phyloP scores from a whole-genome alignment of 2,329 filamentous ascomycete genomes.

The Penicillium janthinellum region DNA sequence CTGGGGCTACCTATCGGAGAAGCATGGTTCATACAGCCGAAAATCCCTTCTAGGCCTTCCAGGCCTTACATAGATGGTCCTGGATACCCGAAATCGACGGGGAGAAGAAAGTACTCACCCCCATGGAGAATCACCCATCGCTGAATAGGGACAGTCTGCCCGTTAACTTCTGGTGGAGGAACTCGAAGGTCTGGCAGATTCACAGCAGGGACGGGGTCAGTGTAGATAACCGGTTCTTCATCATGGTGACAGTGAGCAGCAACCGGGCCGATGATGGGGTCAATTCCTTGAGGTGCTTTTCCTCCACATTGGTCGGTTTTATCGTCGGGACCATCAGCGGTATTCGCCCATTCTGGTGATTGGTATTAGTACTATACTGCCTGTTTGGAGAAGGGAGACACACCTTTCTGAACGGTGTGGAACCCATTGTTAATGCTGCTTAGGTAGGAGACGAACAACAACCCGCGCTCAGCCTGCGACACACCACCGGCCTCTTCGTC shows the following conservation, averaged over 20 bases:
- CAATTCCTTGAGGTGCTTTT: not conserved
- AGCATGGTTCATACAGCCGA: not conserved
- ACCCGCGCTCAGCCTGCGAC: not conserved
- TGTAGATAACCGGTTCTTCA: not conserved
- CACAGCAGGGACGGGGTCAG: not conserved
- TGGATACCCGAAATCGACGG: not conserved
- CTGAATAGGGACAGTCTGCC: not conserved
- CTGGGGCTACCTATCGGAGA: not conserved
- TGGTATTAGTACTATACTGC: not conserved
- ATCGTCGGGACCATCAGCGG: not conserved
- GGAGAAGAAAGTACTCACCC: not conserved
- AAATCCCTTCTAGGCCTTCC: not conserved
- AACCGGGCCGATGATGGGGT: not conserved
- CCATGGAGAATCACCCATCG: not conserved
- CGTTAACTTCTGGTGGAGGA: not conserved
- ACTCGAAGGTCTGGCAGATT: not conserved
- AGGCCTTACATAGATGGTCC: not conserved
- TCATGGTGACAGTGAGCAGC: not conserved
- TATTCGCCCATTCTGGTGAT: not conserved
- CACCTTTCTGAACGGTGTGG: not conserved
- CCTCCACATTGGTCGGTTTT: not conserved
- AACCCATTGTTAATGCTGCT: not conserved
- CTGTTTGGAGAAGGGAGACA: not conserved
- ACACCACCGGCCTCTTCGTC: not conserved
- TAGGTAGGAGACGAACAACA: not conserved